Evolutionary conservation across 805 yeast genomes (phyloP).

Genomic region (Ogataea paraovalis): DNA sequence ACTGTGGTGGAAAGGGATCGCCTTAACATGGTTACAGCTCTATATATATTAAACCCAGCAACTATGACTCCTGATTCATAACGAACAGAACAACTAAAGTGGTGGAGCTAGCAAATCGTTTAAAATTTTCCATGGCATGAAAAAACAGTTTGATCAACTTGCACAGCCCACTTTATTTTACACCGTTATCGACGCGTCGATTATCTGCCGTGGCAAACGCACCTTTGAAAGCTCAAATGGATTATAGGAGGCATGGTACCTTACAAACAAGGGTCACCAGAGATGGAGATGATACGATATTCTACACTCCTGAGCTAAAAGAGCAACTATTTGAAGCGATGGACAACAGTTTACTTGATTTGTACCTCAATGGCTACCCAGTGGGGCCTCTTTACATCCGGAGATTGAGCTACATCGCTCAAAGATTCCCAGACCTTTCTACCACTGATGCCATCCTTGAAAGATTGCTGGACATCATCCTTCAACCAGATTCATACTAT

Average conservation of each 20-base stretch:
- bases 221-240: too few relatives aligned
- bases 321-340: neutral
- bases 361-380: slow-evolving; percentile 9
- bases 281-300: too few relatives aligned
- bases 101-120: too few relatives aligned
- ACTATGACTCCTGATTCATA: too few relatives aligned
- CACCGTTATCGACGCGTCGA: neutral
- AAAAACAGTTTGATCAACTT: too few relatives aligned
- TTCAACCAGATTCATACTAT: slow-evolving; percentile 11
- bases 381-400: slow-evolving; percentile 19
- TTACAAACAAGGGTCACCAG: too few relatives aligned
- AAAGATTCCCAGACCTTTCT: slow-evolving; percentile 8
- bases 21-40: neutral
- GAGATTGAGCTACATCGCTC: slow-evolving; percentile 17
- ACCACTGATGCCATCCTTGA: slow-evolving; percentile 3
- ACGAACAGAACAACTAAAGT: neutral
- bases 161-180: too few relatives aligned
- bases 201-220: neutral
- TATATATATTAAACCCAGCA: too few relatives aligned
- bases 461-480: slow-evolving; percentile 13
- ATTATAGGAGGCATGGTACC: too few relatives aligned
- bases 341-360: slow-evolving; percentile 7
- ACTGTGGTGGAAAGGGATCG: neutral
- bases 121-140: too few relatives aligned
- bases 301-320: too few relatives aligned